Conservation (phyloP, 768 basidiomycete species). For the Boletus rubropictus region DNA sequence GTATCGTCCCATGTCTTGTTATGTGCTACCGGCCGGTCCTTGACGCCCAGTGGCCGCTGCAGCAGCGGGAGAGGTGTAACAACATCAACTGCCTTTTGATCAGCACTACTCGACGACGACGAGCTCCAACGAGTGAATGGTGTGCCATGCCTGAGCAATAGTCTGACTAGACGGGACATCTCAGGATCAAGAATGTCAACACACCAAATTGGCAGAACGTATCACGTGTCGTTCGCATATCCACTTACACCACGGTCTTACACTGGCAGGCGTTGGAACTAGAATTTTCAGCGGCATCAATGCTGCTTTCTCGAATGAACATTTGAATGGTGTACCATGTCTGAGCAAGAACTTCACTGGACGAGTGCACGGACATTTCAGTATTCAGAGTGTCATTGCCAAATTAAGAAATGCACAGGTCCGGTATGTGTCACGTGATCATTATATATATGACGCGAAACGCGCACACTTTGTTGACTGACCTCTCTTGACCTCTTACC, state of each 20-base stretch:
- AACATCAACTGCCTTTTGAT: not conserved
- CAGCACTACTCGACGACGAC: slow-evolving; percentile 6
- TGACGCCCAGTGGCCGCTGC: slow-evolving; percentile 71
- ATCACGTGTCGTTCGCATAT: not conserved
- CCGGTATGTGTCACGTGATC: slow-evolving; percentile 25
- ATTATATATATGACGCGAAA: slow-evolving; percentile 32
- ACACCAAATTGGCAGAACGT: slow-evolving; percentile 4
- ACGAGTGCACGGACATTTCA: too few species aligned
- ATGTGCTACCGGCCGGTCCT: slow-evolving; percentile 57
- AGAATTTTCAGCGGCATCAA: too few species aligned
- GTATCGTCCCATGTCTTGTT: slow-evolving; percentile 54
- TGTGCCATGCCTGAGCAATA: slow-evolving; percentile 7
- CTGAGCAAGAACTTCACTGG: too few species aligned
- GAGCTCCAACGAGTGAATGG: slow-evolving; percentile 18
- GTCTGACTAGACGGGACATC: slow-evolving; percentile 17
- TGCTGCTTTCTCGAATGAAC: too few species aligned
- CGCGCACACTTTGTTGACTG: slow-evolving; percentile 29
- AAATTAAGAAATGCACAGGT: slow-evolving; percentile 12
- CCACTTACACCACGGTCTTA: too few species aligned
- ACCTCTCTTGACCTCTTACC: slow-evolving; percentile 28
- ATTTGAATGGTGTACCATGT: too few species aligned
- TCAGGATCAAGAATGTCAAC: slow-evolving; percentile 13
- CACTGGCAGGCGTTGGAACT: too few species aligned
- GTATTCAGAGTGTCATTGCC: slow-evolving; percentile 8
- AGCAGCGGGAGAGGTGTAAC: slow-evolving; percentile 35